These are phyloP conservation scores for Nicotiana knightiana DNA, from an alignment of 257 asterid species.

Conservation along the genomic window DNA sequence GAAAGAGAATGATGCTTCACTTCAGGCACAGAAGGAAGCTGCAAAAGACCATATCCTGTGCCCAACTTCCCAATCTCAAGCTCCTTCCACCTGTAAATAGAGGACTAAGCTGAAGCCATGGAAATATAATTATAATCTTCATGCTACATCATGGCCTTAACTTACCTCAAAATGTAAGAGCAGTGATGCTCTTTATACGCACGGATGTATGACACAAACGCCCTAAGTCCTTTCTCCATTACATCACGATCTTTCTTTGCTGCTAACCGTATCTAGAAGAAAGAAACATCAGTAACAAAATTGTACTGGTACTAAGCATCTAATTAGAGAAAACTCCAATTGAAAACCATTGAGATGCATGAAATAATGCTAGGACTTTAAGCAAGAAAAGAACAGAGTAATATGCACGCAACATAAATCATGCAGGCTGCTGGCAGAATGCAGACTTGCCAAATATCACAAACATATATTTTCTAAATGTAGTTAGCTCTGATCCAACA, in stretches of 20 bases:
- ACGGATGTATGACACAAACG: conserved; percentile 86
- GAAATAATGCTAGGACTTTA: not conserved
- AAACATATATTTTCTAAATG: not conserved
- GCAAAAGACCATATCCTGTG: conserved; percentile 88
- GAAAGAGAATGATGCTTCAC: conserved; percentile 81
- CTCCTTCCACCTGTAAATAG: conserved; percentile 71
- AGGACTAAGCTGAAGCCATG: conserved; percentile 1
- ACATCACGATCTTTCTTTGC: conserved; percentile 86
- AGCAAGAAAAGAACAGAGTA: not conserved
- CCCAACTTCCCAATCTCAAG: conserved; percentile 96
- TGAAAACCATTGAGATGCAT: not conserved
- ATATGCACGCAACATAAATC: not conserved
- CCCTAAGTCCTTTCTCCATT: conserved; percentile 92
- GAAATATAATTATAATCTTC: not conserved
- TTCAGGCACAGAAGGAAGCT: conserved; percentile 88
- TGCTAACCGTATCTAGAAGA: conserved; percentile 61
- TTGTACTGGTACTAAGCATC: not conserved
- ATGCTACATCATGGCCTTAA: not conserved
- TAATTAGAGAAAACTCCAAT: not conserved
- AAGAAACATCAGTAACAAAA: not conserved
- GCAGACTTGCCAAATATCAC: not conserved
- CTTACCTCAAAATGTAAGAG: conserved; percentile 75
- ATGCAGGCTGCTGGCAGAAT: not conserved
- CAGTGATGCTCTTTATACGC: conserved; percentile 95
- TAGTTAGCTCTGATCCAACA: not conserved